Evolutionary conservation across 2,329 filamentous ascomycete genomes (phyloP).

Genomic region (Colletotrichum brevisporum): DNA sequence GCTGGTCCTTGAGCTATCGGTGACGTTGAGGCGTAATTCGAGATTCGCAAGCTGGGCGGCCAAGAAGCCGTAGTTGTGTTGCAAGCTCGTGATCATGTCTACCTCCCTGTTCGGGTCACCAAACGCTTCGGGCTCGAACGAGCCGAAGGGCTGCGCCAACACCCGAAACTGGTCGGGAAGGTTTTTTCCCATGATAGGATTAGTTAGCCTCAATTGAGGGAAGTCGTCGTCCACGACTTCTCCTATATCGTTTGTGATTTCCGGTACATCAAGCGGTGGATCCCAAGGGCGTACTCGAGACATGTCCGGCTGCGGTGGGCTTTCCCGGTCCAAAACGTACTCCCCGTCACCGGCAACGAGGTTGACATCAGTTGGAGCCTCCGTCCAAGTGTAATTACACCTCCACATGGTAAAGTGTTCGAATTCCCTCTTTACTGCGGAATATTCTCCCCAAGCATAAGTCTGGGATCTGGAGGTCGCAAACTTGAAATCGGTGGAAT

Average conservation of each 20-base stretch:
- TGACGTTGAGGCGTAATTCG: background rate
- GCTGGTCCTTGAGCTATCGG: background rate
- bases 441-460: background rate
- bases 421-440: background rate
- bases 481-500: background rate
- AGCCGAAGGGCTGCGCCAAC: background rate
- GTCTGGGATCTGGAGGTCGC: background rate
- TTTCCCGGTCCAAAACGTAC: background rate
- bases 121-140: background rate
- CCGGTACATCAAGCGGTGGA: background rate
- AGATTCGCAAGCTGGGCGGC: background rate
- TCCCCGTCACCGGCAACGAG: background rate
- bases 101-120: background rate
- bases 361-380: background rate
- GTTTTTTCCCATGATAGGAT: background rate
- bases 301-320: background rate
- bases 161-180: background rate
- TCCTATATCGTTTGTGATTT: background rate
- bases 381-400: background rate
- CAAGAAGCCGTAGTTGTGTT: background rate
- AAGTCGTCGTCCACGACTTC: background rate
- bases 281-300: background rate
- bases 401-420: background rate
- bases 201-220: background rate
- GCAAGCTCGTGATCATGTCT: background rate